Evolutionary conservation across 2,329 filamentous ascomycete species (phyloP).

Genomic region (Diplodia seriata): DNA sequence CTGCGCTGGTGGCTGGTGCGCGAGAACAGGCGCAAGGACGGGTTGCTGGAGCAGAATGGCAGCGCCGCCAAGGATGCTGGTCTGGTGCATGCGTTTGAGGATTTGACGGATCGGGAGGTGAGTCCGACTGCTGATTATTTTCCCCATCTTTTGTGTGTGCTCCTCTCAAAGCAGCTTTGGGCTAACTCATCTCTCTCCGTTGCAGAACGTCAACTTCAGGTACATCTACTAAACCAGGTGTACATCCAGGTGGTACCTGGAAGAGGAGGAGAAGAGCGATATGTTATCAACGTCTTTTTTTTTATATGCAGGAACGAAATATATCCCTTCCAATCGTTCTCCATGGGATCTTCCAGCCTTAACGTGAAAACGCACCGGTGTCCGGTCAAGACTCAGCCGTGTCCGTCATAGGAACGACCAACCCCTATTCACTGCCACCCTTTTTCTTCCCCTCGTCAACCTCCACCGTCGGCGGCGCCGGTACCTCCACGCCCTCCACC

Average conservation of each 20-base stretch:
- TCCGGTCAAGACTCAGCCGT: not conserved
- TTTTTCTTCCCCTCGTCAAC: conserved; percentile 38
- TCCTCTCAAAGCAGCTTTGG: not conserved
- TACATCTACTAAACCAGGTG: conserved; percentile 57
- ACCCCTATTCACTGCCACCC: not conserved
- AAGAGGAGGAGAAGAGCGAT: not conserved
- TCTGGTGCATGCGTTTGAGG: conserved; percentile 65
- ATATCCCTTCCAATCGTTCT: not conserved
- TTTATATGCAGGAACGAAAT: not conserved
- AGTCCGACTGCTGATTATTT: not conserved
- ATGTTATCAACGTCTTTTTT: not conserved
- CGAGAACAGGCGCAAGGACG: conserved; percentile 67
- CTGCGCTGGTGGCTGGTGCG: conserved; percentile 64
- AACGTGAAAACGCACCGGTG: not conserved
- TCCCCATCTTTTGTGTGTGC: not conserved
- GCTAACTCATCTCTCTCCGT: not conserved
- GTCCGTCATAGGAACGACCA: not conserved
- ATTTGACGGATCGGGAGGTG: conserved; percentile 65
- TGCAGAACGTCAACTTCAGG: conserved; percentile 62
- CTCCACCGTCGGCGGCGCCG: conserved; percentile 44
- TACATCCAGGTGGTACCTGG: not conserved
- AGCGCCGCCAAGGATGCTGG: conserved; percentile 50
- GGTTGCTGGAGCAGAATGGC: conserved; percentile 52
- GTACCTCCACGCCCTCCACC: conserved; percentile 60
- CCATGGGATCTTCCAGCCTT: not conserved